Conservation (phyloP, 345 rosid genomes). For the Hibiscus trionum region DNA sequence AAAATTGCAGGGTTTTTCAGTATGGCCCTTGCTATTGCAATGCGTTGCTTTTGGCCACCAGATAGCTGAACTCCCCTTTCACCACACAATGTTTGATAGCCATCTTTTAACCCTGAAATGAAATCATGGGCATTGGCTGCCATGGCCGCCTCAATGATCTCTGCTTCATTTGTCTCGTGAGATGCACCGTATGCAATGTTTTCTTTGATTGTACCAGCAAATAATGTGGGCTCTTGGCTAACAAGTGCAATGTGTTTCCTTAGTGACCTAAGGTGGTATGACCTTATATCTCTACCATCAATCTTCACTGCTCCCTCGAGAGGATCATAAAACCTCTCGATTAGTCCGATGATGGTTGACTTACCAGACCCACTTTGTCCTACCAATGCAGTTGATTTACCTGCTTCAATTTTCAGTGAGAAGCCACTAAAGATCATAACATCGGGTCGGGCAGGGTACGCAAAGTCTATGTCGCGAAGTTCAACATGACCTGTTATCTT, state of each 20-base stretch:
- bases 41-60: conserved; percentile 68
- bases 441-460: conserved; percentile 54
- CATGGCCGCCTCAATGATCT: conserved; percentile 45
- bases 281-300: conserved; percentile 41
- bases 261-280: conserved; percentile 41
- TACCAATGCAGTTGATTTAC: conserved; percentile 64
- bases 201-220: conserved; percentile 53
- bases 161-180: conserved; percentile 26
- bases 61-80: conserved; percentile 60
- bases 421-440: conserved; percentile 42
- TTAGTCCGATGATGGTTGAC: conserved; percentile 56
- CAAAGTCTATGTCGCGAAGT: conserved; percentile 36
- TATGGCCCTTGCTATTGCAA: conserved; percentile 62
- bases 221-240: conserved; percentile 64
- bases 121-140: conserved; percentile 71
- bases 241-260: conserved; percentile 63
- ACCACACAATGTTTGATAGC: conserved; percentile 58
- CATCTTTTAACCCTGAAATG: conserved; percentile 37
- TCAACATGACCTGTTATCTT: conserved; percentile 41
- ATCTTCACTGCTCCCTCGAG: conserved; percentile 37
- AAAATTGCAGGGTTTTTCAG: conserved; percentile 43
- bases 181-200: conserved; percentile 51
- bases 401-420: conserved; percentile 41
- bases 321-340: conserved; percentile 64
- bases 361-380: conserved; percentile 83